These are phyloP conservation scores for Pichia thaimueangensis DNA, from an alignment of 805 yeast species.

Conservation along the genomic window DNA sequence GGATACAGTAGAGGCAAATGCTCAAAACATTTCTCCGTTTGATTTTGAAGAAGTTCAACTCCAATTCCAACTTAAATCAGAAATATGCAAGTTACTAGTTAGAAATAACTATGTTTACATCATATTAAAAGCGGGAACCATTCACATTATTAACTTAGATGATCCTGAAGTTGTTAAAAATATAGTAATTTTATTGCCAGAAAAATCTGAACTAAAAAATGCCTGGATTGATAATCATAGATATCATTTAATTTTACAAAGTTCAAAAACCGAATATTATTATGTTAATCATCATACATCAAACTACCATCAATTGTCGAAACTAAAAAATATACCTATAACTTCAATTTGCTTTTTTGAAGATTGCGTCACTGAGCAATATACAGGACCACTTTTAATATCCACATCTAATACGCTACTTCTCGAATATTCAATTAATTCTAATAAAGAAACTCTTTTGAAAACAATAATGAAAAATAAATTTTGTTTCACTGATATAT, in stretches of 20 bases:
- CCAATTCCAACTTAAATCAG: slow-evolving; percentile 26
- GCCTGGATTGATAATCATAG: slow-evolving; percentile 49
- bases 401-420: slow-evolving; percentile 45
- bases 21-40: slow-evolving; percentile 13
- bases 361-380: slow-evolving; percentile 19
- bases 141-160: slow-evolving; percentile 62
- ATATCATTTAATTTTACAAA: slow-evolving; percentile 43
- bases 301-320: slow-evolving; percentile 37
- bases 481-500: slow-evolving; percentile 13
- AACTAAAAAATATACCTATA: slow-evolving; percentile 41
- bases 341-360: slow-evolving; percentile 36
- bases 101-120: slow-evolving; percentile 49
- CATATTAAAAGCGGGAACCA: slow-evolving; percentile 43
- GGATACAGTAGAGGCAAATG: slow-evolving; percentile 18
- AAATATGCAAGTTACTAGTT: slow-evolving; percentile 47
- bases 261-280: slow-evolving; percentile 40
- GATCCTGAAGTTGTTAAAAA: slow-evolving; percentile 53
- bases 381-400: slow-evolving; percentile 42
- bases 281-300: slow-evolving; percentile 38
- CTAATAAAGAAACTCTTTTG: slow-evolving; percentile 36
- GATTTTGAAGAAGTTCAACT: slow-evolving; percentile 30
- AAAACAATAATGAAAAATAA: slow-evolving; percentile 35
- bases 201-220: slow-evolving; percentile 22
- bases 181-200: slow-evolving; percentile 26
- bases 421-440: slow-evolving; percentile 41